Base-by-base conservation (phyloP, 2,329 filamentous ascomycete species). In the Aspergillus fructus region DNA sequence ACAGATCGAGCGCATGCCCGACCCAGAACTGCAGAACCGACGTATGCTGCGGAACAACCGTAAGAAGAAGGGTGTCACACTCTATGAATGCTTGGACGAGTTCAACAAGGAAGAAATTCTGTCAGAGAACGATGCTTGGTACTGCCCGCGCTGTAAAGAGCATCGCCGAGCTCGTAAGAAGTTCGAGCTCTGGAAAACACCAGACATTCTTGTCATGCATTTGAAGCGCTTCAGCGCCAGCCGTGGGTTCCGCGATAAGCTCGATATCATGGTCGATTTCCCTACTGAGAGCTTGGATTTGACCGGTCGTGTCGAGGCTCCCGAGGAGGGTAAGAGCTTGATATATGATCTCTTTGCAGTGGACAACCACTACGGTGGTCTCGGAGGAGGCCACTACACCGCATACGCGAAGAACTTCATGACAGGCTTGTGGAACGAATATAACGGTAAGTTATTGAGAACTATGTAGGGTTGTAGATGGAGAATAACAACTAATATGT, bases 71-170 rank as follows among this genome's bases (percentile, higher is more conserved):
- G 94, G 94, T 27, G 88, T 97, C 63, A 88, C 87, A 0, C 81
- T 99, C 4, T 89, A 94, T 21, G 92, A 97, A 66, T 99, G 94
- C 70, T 84, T 99, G 54, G 89, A 93, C 58, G 94, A 97, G 74
- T 97, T 96, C 65, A 91, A 94, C 69, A 93, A 93, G 71, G 90
- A 93, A 59, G 94, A 99, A 75, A 87, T 96, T 13, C 80, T 99
- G 4, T 97, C 93, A 0, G 91, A 97, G 72, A 90, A 96, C 69
- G 96, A 99, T 71, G 93, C 91, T 59, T 99, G 94, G 94, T 97
- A 96, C 72, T 99, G 94, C 70, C 93, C 91, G 56, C 86, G 91
- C 30, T 99, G 94, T 82, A 97, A 97, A 73, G 91, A 96, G 67
- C 89, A 96, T 68, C 87, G 91, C 15, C 88, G 91, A 59, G 94